Conservation (phyloP, 176 grass and related monocot species). For the Hyparrhenia diplandra region DNA sequence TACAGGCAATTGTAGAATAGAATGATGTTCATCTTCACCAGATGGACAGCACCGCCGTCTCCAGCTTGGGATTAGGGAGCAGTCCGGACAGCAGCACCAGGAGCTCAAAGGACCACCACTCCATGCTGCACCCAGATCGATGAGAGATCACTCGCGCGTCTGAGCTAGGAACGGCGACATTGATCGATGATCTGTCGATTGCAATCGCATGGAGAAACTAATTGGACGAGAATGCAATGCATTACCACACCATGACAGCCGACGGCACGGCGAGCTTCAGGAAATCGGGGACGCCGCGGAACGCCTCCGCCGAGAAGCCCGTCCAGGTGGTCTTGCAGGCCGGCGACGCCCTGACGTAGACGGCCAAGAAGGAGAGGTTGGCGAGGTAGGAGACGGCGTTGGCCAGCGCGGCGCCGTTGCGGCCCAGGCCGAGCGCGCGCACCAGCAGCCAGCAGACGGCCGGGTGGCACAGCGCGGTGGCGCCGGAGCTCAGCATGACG, state of each 20-base stretch:
- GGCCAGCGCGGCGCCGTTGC: slow-evolving; percentile 40
- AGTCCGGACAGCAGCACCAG: slow-evolving; percentile 59
- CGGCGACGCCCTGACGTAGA: slow-evolving; percentile 37
- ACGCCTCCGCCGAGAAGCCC: slow-evolving; percentile 40
- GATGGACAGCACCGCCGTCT: slow-evolving; percentile 58
- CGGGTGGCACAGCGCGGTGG: slow-evolving; percentile 29
- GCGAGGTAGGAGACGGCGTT: slow-evolving; percentile 27
- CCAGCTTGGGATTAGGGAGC: slow-evolving; percentile 58
- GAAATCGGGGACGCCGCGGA: slow-evolving; percentile 24
- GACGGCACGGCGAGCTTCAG: slow-evolving; percentile 53
- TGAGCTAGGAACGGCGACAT: neutral
- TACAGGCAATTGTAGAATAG: no score
- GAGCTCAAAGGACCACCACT: slow-evolving; percentile 75
- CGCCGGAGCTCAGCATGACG: slow-evolving; percentile 33
- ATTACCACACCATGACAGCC: slow-evolving; percentile 57
- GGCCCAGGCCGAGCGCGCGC: slow-evolving; percentile 16
- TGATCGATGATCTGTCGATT: neutral
- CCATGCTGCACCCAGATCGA: slow-evolving; percentile 27
- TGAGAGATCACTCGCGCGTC: no score
- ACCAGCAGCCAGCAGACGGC: slow-evolving; percentile 54
- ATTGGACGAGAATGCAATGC: neutral
- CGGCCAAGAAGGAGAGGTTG: slow-evolving; percentile 17
- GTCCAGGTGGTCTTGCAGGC: slow-evolving; percentile 36
- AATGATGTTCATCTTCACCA: neutral
- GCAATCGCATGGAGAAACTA: neutral